These are phyloP conservation scores for Aspergillus ibericus DNA, from an alignment of 2,329 filamentous ascomycete species.

Conservation along the genomic window DNA sequence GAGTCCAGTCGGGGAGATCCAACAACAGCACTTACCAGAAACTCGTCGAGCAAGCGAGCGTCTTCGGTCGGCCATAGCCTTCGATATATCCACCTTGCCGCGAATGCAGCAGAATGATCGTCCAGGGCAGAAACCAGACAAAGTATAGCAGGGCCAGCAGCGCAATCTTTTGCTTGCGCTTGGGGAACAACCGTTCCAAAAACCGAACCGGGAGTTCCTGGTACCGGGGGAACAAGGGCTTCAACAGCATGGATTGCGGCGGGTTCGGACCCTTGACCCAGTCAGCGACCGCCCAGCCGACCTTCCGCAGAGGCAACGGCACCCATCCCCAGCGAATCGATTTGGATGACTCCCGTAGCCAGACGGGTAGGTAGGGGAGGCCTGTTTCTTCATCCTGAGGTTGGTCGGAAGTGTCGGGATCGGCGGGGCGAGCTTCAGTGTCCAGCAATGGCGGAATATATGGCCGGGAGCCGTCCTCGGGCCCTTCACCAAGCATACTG, in stretches of 20 bases:
- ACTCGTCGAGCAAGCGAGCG: conserved; percentile 47
- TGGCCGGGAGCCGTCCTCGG: conserved; percentile 32
- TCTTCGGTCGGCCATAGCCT: conserved; percentile 48
- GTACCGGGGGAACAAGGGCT: conserved; percentile 47
- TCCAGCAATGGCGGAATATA: conserved; percentile 37
- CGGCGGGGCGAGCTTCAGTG: conserved; percentile 34
- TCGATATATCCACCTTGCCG: conserved; percentile 49
- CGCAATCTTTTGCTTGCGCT: conserved; percentile 46
- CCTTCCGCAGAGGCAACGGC: conserved; percentile 47
- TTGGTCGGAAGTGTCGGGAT: conserved; percentile 37
- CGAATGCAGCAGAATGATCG: conserved; percentile 46
- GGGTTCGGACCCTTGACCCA: conserved; percentile 53
- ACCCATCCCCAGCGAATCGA: conserved; percentile 51
- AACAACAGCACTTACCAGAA: conserved; percentile 41
- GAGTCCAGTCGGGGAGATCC: neutral
- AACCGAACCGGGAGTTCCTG: conserved; percentile 49
- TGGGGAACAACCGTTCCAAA: conserved; percentile 47
- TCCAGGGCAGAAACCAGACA: conserved; percentile 50
- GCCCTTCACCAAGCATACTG: conserved; percentile 33
- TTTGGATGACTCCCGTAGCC: conserved; percentile 50
- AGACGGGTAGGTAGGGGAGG: conserved; percentile 41
- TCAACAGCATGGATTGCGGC: conserved; percentile 47
- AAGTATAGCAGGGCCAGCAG: conserved; percentile 46
- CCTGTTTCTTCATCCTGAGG: conserved; percentile 31
- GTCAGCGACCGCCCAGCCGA: conserved; percentile 41